Conservation (phyloP, 139 green algal species). For the Parachlorella kessleri region DNA sequence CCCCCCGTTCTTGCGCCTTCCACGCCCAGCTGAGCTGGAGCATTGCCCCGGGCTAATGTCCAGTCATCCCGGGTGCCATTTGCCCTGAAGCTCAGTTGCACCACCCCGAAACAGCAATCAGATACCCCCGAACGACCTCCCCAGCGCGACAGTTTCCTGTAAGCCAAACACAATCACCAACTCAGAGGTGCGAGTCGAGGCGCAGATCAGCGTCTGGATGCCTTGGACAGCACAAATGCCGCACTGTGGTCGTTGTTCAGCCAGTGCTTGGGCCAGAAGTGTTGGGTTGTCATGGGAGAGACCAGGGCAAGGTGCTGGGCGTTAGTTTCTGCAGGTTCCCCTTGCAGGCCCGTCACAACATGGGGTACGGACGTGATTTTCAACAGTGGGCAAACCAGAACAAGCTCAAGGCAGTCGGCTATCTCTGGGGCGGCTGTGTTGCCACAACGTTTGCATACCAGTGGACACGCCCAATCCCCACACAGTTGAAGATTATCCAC, state of each 20-base stretch:
- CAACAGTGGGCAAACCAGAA: conserved; percentile 31
- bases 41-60: too few relatives aligned
- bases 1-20: too few relatives aligned
- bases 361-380: conserved; percentile 9
- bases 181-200: too few relatives aligned
- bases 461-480: conserved; percentile 43
- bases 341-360: conserved; percentile 5
- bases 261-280: background rate
- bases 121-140: too few relatives aligned
- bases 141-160: too few relatives aligned
- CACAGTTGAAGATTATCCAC: conserved; percentile 54
- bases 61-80: too few relatives aligned
- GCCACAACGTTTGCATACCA: conserved; percentile 36
- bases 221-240: background rate
- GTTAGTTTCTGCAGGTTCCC: background rate
- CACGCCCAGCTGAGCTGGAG: too few relatives aligned
- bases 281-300: too few relatives aligned
- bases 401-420: conserved; percentile 38
- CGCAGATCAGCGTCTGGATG: background rate
- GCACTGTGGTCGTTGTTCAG: background rate
- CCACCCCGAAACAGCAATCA: too few relatives aligned
- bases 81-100: too few relatives aligned
- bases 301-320: too few relatives aligned
- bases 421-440: conserved; percentile 38
- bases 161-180: too few relatives aligned